These are phyloP conservation scores for Betula pendula DNA, from an alignment of 306 rosid genomes.

Conservation along the genomic window DNA sequence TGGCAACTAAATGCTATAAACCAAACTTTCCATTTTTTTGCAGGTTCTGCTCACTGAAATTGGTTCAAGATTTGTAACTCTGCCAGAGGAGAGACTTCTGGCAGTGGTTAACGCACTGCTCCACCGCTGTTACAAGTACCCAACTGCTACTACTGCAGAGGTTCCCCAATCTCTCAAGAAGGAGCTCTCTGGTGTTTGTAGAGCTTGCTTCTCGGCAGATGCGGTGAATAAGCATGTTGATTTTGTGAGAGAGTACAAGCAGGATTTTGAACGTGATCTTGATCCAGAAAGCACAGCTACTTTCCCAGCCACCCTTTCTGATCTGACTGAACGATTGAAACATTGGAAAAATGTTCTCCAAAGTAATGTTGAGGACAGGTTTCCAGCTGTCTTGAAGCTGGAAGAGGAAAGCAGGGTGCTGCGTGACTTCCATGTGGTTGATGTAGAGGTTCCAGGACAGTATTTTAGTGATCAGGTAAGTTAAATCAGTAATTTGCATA, in stretches of 20 bases:
- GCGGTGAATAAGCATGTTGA: slow-evolving; percentile 98
- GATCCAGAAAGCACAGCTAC: slow-evolving; percentile 95
- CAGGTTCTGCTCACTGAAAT: slow-evolving; percentile 95
- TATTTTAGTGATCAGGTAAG: slow-evolving; percentile 93
- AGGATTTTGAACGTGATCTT: slow-evolving; percentile 97
- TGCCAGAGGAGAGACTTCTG: slow-evolving; percentile 98
- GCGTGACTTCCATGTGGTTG: slow-evolving; percentile 97
- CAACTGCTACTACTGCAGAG: slow-evolving; percentile 98
- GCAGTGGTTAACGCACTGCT: slow-evolving; percentile 98
- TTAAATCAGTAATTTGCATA: slow-evolving; percentile 11
- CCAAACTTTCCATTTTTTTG: slow-evolving; percentile 26
- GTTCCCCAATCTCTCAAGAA: slow-evolving; percentile 99
- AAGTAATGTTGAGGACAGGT: slow-evolving; percentile 97
- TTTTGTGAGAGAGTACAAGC: slow-evolving; percentile 97
- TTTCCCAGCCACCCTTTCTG: slow-evolving; percentile 92
- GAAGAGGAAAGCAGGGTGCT: slow-evolving; percentile 99
- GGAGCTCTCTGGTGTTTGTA: slow-evolving; percentile 98
- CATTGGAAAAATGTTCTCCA: slow-evolving; percentile 99
- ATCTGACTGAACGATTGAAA: slow-evolving; percentile 85
- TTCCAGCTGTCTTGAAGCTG: slow-evolving; percentile 92
- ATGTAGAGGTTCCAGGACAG: slow-evolving; percentile 99
- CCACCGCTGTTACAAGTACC: slow-evolving; percentile 99
- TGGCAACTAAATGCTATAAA: slow-evolving; percentile 17
- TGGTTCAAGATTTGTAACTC: slow-evolving; percentile 96
- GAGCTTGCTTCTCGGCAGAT: slow-evolving; percentile 98